Evolutionary conservation across 345 rosid species (phyloP).

Genomic region (Stellera chamaejasme): DNA sequence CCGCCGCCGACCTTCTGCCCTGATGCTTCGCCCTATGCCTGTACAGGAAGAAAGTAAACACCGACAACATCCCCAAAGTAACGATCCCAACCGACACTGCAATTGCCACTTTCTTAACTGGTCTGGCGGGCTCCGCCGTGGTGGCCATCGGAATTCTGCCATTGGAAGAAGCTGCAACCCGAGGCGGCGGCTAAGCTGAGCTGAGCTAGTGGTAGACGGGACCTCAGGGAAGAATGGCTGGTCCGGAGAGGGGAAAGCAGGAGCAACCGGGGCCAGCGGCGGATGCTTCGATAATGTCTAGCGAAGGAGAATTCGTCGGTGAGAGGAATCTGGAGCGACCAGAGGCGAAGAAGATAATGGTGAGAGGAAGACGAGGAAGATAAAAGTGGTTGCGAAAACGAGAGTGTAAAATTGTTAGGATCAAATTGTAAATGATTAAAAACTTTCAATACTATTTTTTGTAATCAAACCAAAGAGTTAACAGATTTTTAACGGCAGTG

Average conservation of each 20-base stretch:
- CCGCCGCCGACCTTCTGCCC: constrained; percentile 64
- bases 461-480: too few relatives aligned
- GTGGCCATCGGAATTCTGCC: constrained; percentile 61
- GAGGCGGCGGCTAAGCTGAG: constrained; percentile 45
- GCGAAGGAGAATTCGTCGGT: constrained; percentile 71
- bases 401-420: too few relatives aligned
- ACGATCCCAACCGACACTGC: constrained; percentile 89
- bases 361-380: constrained; percentile 18
- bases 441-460: too few relatives aligned
- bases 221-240: constrained; percentile 91
- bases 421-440: too few relatives aligned
- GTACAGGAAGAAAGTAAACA: constrained; percentile 77
- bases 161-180: constrained; percentile 32
- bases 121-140: constrained; percentile 63
- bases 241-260: constrained; percentile 40
- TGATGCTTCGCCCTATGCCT: constrained; percentile 64
- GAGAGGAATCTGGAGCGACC: constrained; percentile 8
- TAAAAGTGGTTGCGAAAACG: too few relatives aligned
- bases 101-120: constrained; percentile 75
- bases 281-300: constrained; percentile 12
- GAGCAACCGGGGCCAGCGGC: constrained; percentile 43
- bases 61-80: constrained; percentile 89
- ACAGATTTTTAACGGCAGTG: too few relatives aligned
- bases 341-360: constrained; percentile 6
- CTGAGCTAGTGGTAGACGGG: constrained; percentile 40